Evolutionary conservation across 75 land plant genomes (phyloP).

Genomic region (Azolla pinnata): DNA sequence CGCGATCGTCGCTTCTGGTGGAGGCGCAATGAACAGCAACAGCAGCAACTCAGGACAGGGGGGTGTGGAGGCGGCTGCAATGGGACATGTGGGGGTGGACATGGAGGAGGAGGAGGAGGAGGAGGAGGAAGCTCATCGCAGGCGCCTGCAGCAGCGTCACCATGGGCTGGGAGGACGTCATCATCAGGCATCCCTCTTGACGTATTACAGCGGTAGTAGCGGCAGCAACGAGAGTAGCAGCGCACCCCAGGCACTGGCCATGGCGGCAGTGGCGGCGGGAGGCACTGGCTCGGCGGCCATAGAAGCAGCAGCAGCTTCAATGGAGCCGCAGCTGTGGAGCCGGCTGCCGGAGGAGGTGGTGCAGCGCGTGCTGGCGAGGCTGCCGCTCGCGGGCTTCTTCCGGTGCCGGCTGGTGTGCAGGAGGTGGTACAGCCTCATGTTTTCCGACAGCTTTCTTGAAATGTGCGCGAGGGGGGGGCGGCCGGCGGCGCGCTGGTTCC

Average conservation of each 20-base stretch:
- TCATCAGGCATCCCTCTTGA: too few species aligned
- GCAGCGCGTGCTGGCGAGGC: constrained; percentile 69
- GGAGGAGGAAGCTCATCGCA: not conserved
- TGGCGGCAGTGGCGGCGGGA: not conserved
- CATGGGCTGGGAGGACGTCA: too few species aligned
- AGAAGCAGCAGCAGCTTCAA: constrained; percentile 17
- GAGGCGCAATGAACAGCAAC: too few species aligned
- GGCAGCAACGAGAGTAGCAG: not conserved
- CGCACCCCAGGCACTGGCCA: not conserved
- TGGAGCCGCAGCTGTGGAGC: constrained; percentile 82
- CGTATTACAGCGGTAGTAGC: too few species aligned
- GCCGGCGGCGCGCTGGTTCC: constrained; percentile 43
- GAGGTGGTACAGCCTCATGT: constrained; percentile 66
- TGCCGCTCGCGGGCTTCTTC: constrained; percentile 80
- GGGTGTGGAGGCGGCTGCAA: not conserved
- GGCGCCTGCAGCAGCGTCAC: too few species aligned
- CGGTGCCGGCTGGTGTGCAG: constrained; percentile 63
- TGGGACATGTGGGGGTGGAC: not conserved
- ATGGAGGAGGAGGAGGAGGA: not conserved
- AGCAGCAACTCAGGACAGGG: too few species aligned
- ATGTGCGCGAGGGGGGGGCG: constrained; percentile 42
- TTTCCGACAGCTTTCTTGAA: constrained; percentile 72
- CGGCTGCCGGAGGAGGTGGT: constrained; percentile 54
- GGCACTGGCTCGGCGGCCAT: not conserved
- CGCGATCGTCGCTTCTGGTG: too few species aligned